These are phyloP conservation scores for Mycena polygramma DNA, from an alignment of 768 basidiomycete genomes.

Conservation along the genomic window DNA sequence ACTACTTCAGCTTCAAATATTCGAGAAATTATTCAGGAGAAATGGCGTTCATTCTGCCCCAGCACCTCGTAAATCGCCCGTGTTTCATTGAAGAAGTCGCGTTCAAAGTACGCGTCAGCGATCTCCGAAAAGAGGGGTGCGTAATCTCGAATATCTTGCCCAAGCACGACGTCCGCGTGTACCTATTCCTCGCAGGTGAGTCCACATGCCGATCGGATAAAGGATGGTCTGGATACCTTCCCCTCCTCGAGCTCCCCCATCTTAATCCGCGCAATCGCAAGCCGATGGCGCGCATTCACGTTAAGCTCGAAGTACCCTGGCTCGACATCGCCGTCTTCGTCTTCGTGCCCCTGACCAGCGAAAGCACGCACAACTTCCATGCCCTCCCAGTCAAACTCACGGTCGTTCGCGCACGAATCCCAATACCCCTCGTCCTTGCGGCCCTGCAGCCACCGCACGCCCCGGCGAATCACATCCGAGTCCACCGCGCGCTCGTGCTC, in stretches of 20 bases:
- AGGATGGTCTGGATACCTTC: slow-evolving; percentile 51
- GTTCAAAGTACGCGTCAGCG: slow-evolving; percentile 86
- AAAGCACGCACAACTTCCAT: slow-evolving; percentile 45
- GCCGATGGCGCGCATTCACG: slow-evolving; percentile 82
- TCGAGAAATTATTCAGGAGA: too few relatives aligned
- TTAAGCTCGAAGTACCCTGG: slow-evolving; percentile 76
- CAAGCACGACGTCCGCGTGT: slow-evolving; percentile 80
- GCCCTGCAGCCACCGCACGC: slow-evolving; percentile 92
- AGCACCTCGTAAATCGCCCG: slow-evolving; percentile 84
- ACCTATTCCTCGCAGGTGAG: slow-evolving; percentile 57
- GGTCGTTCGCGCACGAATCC: slow-evolving; percentile 60
- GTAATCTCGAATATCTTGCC: slow-evolving; percentile 81
- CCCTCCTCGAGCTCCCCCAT: slow-evolving; percentile 86
- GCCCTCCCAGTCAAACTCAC: slow-evolving; percentile 52
- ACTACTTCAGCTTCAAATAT: background rate
- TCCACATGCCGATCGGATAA: background rate
- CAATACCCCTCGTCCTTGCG: slow-evolving; percentile 51
- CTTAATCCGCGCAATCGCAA: slow-evolving; percentile 86
- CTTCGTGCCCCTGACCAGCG: slow-evolving; percentile 59
- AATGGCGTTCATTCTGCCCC: slow-evolving; percentile 68
- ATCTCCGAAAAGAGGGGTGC: slow-evolving; percentile 85
- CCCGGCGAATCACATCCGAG: slow-evolving; percentile 75
- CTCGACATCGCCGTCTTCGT: slow-evolving; percentile 45
- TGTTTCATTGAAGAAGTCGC: slow-evolving; percentile 83
- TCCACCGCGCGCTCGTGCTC: slow-evolving; percentile 76